Conservation (phyloP, 2,329 filamentous ascomycete species). For the Fusarium algeriense region DNA sequence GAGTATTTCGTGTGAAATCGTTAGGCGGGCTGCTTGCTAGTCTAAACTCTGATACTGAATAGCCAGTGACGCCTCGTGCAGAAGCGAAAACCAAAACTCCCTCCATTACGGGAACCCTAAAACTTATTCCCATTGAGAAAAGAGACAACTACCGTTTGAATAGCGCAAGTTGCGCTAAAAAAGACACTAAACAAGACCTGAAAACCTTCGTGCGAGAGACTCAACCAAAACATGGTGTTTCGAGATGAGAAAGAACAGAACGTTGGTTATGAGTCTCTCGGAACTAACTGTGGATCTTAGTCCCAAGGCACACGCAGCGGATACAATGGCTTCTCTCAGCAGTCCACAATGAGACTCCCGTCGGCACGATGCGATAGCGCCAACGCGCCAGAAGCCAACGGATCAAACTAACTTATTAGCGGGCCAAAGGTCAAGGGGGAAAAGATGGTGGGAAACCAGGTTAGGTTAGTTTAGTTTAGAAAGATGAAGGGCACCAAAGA, state of each 20-base stretch:
- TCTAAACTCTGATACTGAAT: slow-evolving; percentile 19
- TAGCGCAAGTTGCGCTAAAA: background rate
- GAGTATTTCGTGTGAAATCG: slow-evolving; percentile 10
- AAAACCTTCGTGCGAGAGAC: background rate
- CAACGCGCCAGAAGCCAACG: slow-evolving; percentile 1
- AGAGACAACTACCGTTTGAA: slow-evolving; percentile 38
- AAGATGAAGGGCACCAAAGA: background rate
- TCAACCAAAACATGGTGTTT: background rate
- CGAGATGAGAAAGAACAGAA: background rate
- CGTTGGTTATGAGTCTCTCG: background rate
- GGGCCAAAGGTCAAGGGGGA: slow-evolving; percentile 8
- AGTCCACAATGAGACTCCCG: background rate
- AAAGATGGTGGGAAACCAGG: slow-evolving; percentile 28
- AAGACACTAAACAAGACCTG: background rate
- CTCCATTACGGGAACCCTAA: background rate
- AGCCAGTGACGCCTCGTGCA: background rate
- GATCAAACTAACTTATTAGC: background rate
- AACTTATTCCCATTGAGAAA: slow-evolving; percentile 17
- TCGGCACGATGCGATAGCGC: slow-evolving; percentile 6
- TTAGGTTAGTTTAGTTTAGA: background rate
- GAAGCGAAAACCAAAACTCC: slow-evolving; percentile 3
- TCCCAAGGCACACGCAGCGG: background rate
- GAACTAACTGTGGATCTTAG: too few relatives aligned
- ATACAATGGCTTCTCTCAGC: background rate
- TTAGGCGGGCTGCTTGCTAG: slow-evolving; percentile 23